Evolutionary conservation across 768 basidiomycete species (phyloP).

Genomic region (Lactarius hatsudake): DNA sequence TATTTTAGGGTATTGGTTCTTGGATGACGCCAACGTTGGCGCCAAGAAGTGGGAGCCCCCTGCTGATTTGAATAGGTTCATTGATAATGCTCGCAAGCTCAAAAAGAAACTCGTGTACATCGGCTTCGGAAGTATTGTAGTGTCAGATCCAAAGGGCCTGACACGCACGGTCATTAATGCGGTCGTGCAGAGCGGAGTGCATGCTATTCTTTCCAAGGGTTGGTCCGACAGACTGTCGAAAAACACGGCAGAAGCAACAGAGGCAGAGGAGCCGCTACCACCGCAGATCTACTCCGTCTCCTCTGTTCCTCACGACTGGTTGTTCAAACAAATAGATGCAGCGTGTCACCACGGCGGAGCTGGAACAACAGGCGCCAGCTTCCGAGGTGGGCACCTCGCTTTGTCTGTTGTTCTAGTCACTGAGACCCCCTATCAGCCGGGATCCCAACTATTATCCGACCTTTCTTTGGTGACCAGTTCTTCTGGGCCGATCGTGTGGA

Average conservation of each 20-base stretch:
- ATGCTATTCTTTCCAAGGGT: slow-evolving; percentile 93
- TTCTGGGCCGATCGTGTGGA: slow-evolving; percentile 99
- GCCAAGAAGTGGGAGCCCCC: slow-evolving; percentile 90
- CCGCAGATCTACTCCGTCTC: slow-evolving; percentile 79
- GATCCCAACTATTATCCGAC: slow-evolving; percentile 92
- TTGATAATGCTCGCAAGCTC: slow-evolving; percentile 67
- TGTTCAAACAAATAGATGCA: slow-evolving; percentile 92
- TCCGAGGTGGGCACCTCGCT: slow-evolving; percentile 59
- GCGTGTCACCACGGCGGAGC: slow-evolving; percentile 98
- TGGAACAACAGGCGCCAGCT: slow-evolving; percentile 92
- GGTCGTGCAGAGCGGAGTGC: slow-evolving; percentile 79
- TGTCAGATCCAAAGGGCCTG: slow-evolving; percentile 91
- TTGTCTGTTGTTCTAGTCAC: background rate
- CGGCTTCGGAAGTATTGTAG: slow-evolving; percentile 96
- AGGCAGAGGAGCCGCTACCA: slow-evolving; percentile 69
- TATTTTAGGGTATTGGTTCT: slow-evolving; percentile 88
- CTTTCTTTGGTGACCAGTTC: slow-evolving; percentile 97
- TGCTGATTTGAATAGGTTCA: slow-evolving; percentile 73
- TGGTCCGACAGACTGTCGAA: slow-evolving; percentile 92
- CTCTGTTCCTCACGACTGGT: slow-evolving; percentile 93
- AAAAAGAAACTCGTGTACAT: slow-evolving; percentile 95
- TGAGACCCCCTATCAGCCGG: slow-evolving; percentile 52
- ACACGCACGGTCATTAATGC: slow-evolving; percentile 89
- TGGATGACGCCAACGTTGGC: slow-evolving; percentile 88
- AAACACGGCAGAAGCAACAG: slow-evolving; percentile 49